phyloP scores from a whole-genome alignment of 2,329 filamentous ascomycete species.

The Pseudopyricularia cyperi region DNA sequence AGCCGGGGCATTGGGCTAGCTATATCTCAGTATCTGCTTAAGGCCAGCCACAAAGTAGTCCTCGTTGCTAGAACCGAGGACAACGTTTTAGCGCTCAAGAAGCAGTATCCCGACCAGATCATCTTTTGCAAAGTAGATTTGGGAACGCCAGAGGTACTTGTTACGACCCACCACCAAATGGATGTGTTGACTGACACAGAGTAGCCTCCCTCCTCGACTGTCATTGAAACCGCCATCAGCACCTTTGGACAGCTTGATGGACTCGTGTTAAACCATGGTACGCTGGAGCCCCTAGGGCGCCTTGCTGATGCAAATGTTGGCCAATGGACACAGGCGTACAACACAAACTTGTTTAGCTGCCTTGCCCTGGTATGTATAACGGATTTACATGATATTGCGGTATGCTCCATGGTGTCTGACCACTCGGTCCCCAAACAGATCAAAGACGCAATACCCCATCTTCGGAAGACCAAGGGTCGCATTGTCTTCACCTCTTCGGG shows the following conservation, averaged over 20 bases:
- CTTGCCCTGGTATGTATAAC: slow-evolving; percentile 52
- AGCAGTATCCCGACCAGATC: slow-evolving; percentile 37
- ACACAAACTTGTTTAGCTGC: slow-evolving; percentile 78
- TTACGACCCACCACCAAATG: not conserved
- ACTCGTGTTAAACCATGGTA: slow-evolving; percentile 79
- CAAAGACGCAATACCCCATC: slow-evolving; percentile 54
- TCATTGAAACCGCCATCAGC: slow-evolving; percentile 51
- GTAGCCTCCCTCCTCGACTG: slow-evolving; percentile 9
- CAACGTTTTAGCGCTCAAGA: slow-evolving; percentile 35
- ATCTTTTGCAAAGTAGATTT: slow-evolving; percentile 44
- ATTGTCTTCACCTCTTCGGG: slow-evolving; percentile 74
- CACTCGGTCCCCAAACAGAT: slow-evolving; percentile 30
- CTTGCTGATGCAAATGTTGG: slow-evolving; percentile 55
- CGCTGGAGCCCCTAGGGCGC: slow-evolving; percentile 60
- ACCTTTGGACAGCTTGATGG: slow-evolving; percentile 66
- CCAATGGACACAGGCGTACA: slow-evolving; percentile 64
- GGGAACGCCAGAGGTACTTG: slow-evolving; percentile 31
- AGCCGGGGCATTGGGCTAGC: slow-evolving; percentile 51
- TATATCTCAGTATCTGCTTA: slow-evolving; percentile 36
- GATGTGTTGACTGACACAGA: not conserved
- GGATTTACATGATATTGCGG: not conserved
- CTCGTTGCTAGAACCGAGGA: slow-evolving; percentile 41
- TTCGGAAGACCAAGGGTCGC: slow-evolving; percentile 55
- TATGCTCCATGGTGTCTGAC: not conserved
- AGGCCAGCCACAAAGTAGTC: slow-evolving; percentile 43